phyloP scores from a whole-genome alignment of 208 protist genomes.

The Wallacemonas sp. region DNA sequence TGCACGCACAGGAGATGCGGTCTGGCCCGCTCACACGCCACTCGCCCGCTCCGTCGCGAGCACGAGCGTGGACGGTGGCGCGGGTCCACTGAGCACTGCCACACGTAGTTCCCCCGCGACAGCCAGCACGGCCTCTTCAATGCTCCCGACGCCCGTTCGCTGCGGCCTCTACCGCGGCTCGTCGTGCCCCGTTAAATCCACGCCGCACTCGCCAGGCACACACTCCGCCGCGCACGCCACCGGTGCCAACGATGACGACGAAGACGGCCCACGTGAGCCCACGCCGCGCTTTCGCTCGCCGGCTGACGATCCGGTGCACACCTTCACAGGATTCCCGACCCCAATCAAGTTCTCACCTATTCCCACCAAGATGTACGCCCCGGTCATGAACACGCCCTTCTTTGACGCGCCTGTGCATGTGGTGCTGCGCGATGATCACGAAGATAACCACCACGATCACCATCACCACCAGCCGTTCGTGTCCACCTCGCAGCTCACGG shows the following conservation, averaged over 20 bases:
- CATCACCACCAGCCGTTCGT: no score
- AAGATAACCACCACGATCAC: no score
- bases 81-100: no score
- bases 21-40: slow-evolving; percentile 4
- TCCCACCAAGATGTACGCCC: slow-evolving; percentile 37
- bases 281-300: neutral
- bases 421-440: neutral
- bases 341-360: slow-evolving; percentile 63
- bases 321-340: slow-evolving; percentile 52
- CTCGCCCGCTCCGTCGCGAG: neutral
- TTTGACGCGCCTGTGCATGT: neutral
- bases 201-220: no score
- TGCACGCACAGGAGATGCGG: no score
- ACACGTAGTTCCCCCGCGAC: no score
- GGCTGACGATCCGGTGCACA: slow-evolving; percentile 12
- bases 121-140: slow-evolving; percentile 3
- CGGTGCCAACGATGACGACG: no score
- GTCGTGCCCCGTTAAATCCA: slow-evolving; percentile 3
- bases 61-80: no score
- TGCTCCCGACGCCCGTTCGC: neutral
- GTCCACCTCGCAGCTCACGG: no score
- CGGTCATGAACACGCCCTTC: neutral
- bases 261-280: neutral
- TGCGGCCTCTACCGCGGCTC: neutral
- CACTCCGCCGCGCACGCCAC: no score